These are phyloP conservation scores for Eurotiales sp. DNA, from an alignment of 2,329 filamentous ascomycete genomes.

Conservation along the genomic window DNA sequence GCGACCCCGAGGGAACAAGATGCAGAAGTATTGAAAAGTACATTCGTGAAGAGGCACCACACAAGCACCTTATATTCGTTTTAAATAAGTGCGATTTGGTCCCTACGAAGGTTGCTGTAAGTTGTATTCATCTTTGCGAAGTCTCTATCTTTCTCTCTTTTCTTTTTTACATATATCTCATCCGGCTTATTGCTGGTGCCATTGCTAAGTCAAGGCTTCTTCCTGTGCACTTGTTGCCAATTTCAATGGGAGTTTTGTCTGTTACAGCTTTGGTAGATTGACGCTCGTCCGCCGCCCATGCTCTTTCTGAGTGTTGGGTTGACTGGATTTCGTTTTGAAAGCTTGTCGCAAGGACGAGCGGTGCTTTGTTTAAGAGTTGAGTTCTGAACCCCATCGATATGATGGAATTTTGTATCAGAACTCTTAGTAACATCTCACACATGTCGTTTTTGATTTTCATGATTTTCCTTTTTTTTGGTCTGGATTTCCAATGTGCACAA, in stretches of 20 bases:
- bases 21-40: conserved; percentile 92
- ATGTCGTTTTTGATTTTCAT: conserved; percentile 41
- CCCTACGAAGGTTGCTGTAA: conserved; percentile 89
- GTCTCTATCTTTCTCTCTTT: not conserved
- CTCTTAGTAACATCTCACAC: conserved; percentile 99
- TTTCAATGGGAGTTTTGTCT: conserved; percentile 75
- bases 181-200: conserved; percentile 26
- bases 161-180: conserved; percentile 22
- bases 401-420: conserved; percentile 62
- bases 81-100: conserved; percentile 92
- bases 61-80: conserved; percentile 91
- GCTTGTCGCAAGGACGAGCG: conserved; percentile 68
- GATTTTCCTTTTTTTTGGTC: conserved; percentile 27
- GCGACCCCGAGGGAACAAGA: conserved; percentile 84
- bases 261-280: conserved; percentile 99
- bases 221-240: conserved; percentile 55
- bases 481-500: conserved; percentile 20
- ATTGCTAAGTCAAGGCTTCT: conserved; percentile 87
- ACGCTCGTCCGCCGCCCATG: conserved; percentile 67
- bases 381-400: conserved; percentile 62
- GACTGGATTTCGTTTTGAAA: conserved; percentile 85
- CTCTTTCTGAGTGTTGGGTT: conserved; percentile 63
- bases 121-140: conserved; percentile 42
- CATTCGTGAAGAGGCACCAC: conserved; percentile 84
- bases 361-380: conserved; percentile 98